Conservation (phyloP, 139 green algal genomes). For the Coelastrella sp. region DNA sequence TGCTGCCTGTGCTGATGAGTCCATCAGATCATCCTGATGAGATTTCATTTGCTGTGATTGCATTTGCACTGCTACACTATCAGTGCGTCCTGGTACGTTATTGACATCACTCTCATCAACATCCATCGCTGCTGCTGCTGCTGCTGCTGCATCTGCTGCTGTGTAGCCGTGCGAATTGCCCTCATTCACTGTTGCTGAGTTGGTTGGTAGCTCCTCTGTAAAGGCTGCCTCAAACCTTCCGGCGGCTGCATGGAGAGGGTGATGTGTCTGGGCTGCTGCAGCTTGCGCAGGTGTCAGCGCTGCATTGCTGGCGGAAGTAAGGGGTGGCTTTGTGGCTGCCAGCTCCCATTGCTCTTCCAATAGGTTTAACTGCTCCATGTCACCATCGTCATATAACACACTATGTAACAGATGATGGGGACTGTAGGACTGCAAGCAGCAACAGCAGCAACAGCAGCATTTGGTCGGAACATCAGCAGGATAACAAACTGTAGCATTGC, state of each 20-base stretch:
- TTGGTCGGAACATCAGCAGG: too few relatives aligned
- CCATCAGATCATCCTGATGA: too few relatives aligned
- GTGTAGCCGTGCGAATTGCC: neutral
- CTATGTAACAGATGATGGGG: neutral
- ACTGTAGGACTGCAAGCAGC: neutral
- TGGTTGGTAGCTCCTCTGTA: too few relatives aligned
- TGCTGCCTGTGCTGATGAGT: neutral
- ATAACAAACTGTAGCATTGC: too few relatives aligned
- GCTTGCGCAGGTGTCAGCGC: neutral
- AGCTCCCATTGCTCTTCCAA: conserved; percentile 26
- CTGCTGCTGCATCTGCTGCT: neutral
- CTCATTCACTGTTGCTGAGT: too few relatives aligned
- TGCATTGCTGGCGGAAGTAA: neutral
- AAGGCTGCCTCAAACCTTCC: too few relatives aligned
- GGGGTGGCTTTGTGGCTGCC: neutral
- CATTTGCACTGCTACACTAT: neutral
- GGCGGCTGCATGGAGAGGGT: too few relatives aligned
- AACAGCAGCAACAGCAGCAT: neutral
- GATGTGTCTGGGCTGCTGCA: neutral
- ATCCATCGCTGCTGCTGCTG: neutral
- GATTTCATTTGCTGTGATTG: neutral
- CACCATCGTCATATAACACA: conserved; percentile 13
- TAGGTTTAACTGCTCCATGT: conserved; percentile 21
- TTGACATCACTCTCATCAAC: neutral
- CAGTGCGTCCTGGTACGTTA: neutral